phyloP scores from a whole-genome alignment of 768 basidiomycete species.

The Podaxis sp. region DNA sequence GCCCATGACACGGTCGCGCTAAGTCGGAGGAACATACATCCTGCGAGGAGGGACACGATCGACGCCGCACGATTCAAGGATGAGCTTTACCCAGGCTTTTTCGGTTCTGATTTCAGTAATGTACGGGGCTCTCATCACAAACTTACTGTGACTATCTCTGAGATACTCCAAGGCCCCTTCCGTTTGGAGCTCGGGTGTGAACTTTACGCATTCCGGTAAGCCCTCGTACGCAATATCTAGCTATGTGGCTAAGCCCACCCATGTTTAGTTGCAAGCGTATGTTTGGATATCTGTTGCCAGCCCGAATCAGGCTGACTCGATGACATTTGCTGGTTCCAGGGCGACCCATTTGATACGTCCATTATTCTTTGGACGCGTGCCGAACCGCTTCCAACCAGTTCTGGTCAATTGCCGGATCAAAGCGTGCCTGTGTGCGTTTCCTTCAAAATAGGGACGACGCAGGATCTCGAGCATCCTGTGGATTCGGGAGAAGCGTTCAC shows the following conservation, averaged over 20 bases:
- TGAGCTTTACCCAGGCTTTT: constrained; percentile 50
- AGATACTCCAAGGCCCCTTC: constrained; percentile 24
- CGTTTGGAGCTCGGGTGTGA: constrained; percentile 50
- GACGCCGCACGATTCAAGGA: constrained; percentile 42
- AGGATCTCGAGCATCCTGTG: constrained; percentile 33
- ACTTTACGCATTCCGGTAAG: constrained; percentile 48
- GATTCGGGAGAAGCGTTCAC: constrained; percentile 53
- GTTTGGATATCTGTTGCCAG: constrained; percentile 15
- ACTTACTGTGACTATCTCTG: background rate
- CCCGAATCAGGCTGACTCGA: background rate
- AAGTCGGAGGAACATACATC: constrained; percentile 35
- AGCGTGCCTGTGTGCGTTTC: constrained; percentile 52
- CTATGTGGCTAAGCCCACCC: background rate
- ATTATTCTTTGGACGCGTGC: constrained; percentile 62
- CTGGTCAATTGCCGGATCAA: constrained; percentile 39
- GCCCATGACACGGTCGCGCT: constrained; percentile 36
- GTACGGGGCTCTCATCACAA: constrained; percentile 21
- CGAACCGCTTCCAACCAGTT: constrained; percentile 30
- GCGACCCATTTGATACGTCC: constrained; percentile 54
- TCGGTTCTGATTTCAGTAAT: constrained; percentile 48
- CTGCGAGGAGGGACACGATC: constrained; percentile 31
- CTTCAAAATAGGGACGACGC: constrained; percentile 42
- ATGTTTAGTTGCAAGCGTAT: constrained; percentile 45
- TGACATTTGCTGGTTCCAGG: constrained; percentile 30
- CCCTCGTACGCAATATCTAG: background rate